phyloP scores from a whole-genome alignment of 352 stramenopile species.

The Stramenopiles sp. region DNA sequence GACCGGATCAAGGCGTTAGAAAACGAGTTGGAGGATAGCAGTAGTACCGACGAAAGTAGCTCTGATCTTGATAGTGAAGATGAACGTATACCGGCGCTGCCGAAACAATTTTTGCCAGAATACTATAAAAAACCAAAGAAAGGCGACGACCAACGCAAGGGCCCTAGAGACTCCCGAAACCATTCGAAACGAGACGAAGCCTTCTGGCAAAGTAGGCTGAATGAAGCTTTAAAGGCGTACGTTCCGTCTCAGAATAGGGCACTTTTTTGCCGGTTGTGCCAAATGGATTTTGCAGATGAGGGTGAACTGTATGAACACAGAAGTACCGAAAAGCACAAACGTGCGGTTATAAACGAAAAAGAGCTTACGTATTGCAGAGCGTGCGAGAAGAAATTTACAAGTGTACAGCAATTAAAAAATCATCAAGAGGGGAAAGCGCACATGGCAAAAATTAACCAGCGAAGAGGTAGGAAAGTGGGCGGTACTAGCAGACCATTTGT shows the following conservation, averaged over 20 bases:
- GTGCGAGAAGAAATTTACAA: slow-evolving; percentile 2
- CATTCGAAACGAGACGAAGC: background rate
- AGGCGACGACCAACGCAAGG: background rate
- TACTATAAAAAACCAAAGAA: slow-evolving; percentile 8
- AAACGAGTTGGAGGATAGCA: background rate
- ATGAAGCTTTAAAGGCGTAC: background rate
- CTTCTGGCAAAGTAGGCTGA: background rate
- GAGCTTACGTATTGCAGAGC: background rate
- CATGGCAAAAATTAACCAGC: background rate
- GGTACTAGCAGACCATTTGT: too few relatives aligned
- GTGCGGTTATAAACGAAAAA: background rate
- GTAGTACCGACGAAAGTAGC: background rate
- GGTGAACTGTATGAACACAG: background rate
- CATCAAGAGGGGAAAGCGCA: background rate
- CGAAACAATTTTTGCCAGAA: background rate
- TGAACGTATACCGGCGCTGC: background rate
- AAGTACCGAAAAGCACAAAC: background rate
- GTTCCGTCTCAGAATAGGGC: background rate
- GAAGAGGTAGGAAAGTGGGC: background rate
- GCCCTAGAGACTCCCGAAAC: background rate
- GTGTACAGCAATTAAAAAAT: slow-evolving; percentile 4
- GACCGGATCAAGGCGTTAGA: background rate
- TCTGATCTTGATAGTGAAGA: background rate
- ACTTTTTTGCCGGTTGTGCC: background rate
- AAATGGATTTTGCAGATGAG: background rate